phyloP scores from a whole-genome alignment of 2,329 filamentous ascomycete genomes.

The Incumbomyces lentus region DNA sequence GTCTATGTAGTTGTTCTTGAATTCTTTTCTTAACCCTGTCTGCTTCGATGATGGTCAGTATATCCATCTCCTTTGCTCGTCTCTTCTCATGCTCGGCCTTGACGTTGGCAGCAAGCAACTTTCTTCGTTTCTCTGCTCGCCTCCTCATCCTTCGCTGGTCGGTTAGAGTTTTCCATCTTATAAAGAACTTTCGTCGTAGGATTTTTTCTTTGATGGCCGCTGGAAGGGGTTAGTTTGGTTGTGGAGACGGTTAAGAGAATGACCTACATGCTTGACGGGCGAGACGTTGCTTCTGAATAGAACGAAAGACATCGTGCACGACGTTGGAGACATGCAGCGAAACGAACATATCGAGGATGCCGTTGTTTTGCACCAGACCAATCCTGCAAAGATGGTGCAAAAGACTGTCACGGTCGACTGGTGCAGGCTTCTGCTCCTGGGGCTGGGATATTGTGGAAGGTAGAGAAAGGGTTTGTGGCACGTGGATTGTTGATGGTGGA shows the following conservation, averaged over 20 bases:
- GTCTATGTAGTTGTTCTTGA: conserved; percentile 7
- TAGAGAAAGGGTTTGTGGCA: neutral
- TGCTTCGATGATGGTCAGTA: conserved; percentile 17
- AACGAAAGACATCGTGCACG: neutral
- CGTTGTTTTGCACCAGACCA: conserved; percentile 4
- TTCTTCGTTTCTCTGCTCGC: conserved; percentile 27
- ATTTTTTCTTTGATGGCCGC: conserved; percentile 23
- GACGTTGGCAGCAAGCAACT: conserved; percentile 21
- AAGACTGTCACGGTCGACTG: neutral
- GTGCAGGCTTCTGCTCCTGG: neutral
- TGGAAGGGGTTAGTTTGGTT: conserved; percentile 6
- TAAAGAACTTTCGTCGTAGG: conserved; percentile 28
- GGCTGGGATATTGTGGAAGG: neutral
- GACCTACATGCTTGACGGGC: neutral
- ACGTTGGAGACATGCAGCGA: neutral
- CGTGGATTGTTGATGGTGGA: neutral
- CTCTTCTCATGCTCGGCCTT: conserved; percentile 16
- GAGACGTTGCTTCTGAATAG: neutral
- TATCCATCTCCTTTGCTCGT: conserved; percentile 15
- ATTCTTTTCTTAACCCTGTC: conserved; percentile 3
- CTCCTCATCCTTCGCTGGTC: conserved; percentile 27
- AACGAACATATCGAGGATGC: conserved; percentile 8
- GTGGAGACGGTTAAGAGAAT: neutral
- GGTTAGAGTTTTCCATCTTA: conserved; percentile 28
- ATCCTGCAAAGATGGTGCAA: conserved; percentile 1